phyloP scores from a whole-genome alignment of 2,329 filamentous ascomycete genomes.

The Xylaria sp. region DNA sequence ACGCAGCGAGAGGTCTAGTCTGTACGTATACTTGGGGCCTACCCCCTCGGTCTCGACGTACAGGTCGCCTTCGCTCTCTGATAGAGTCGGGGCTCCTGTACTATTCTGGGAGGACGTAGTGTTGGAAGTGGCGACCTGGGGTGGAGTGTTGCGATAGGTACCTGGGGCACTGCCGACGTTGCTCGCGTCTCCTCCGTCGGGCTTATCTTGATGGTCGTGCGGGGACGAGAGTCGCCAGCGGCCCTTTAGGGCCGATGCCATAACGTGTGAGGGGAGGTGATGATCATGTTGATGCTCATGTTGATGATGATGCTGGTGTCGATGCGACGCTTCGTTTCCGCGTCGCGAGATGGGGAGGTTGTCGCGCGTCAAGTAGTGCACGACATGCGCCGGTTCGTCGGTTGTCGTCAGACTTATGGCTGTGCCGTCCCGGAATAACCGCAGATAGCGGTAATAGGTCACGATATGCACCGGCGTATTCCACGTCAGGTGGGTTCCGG shows the following conservation, averaged over 20 bases:
- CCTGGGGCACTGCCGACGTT: background rate
- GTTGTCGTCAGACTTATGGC: constrained; percentile 84
- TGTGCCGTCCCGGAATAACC: constrained; percentile 92
- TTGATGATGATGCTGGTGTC: constrained; percentile 39
- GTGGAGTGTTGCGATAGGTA: constrained; percentile 32
- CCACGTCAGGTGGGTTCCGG: constrained; percentile 79
- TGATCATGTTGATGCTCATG: constrained; percentile 43
- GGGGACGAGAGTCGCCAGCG: constrained; percentile 61
- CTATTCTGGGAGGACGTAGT: background rate
- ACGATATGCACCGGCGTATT: constrained; percentile 89
- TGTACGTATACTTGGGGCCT: constrained; percentile 81
- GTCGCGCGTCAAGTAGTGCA: constrained; percentile 82
- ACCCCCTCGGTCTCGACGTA: constrained; percentile 89
- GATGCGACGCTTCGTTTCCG: constrained; percentile 42
- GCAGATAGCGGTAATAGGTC: constrained; percentile 96
- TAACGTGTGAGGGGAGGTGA: constrained; percentile 61
- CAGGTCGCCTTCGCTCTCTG: constrained; percentile 72
- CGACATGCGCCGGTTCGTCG: constrained; percentile 84
- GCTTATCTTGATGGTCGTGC: constrained; percentile 48
- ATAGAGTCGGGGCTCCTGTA: constrained; percentile 28
- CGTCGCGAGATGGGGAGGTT: constrained; percentile 64
- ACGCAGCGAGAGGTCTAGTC: constrained; percentile 79
- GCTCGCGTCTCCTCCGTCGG: constrained; percentile 45
- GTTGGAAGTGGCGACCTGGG: background rate
- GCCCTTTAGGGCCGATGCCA: constrained; percentile 74